These are phyloP conservation scores for Sugiyamaella paludigena DNA, from an alignment of 1,139 yeast genomes.

Conservation along the genomic window DNA sequence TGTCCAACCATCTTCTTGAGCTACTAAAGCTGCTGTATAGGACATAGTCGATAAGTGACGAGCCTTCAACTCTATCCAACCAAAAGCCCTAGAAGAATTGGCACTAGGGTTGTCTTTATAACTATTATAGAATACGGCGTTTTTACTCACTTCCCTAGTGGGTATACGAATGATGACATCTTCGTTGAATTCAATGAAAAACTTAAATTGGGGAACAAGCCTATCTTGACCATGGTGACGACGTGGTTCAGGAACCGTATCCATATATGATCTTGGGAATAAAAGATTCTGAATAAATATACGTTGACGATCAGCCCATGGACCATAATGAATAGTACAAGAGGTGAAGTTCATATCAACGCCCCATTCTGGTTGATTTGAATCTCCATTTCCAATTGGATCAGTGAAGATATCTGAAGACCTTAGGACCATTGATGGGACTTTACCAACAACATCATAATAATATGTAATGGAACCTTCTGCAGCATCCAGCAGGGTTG, in stretches of 20 bases:
- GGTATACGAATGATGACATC: constrained; percentile 78
- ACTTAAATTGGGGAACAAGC: constrained; percentile 53
- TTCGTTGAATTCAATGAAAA: constrained; percentile 53
- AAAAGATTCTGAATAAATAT: constrained; percentile 61
- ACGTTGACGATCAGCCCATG: constrained; percentile 92
- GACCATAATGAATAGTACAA: constrained; percentile 81
- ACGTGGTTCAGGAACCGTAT: constrained; percentile 47
- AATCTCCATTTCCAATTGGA: constrained; percentile 48
- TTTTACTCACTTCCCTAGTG: constrained; percentile 79
- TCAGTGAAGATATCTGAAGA: constrained; percentile 44
- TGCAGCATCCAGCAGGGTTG: constrained; percentile 69
- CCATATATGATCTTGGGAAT: constrained; percentile 66
- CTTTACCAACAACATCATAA: constrained; percentile 69
- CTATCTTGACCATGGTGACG: constrained; percentile 53
- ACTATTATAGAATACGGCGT: constrained; percentile 42
- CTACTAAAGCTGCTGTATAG: constrained; percentile 50
- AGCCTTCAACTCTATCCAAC: constrained; percentile 82
- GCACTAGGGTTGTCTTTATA: constrained; percentile 39
- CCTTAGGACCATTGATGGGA: constrained; percentile 42
- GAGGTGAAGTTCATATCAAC: constrained; percentile 56
- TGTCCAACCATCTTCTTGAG: constrained; percentile 58
- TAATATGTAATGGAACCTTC: constrained; percentile 55
- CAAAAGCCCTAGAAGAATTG: constrained; percentile 60
- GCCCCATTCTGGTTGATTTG: constrained; percentile 58
- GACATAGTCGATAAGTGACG: constrained; percentile 52